phyloP scores from a whole-genome alignment of 2,329 filamentous ascomycete genomes.

The Cytospora schulzeri region DNA sequence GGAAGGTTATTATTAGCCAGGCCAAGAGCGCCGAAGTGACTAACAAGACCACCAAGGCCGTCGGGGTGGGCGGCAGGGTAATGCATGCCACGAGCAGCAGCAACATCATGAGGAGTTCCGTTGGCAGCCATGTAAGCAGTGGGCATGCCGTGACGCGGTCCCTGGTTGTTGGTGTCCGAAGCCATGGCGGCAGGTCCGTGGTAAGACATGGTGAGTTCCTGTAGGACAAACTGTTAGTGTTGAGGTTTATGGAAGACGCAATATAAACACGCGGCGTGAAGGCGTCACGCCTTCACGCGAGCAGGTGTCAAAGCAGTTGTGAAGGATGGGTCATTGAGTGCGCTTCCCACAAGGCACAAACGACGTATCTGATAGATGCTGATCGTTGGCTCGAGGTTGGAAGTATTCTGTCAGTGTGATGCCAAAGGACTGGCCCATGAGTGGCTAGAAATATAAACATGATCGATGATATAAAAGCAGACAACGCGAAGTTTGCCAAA shows the following conservation, averaged over 20 bases:
- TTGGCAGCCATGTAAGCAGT: conserved; percentile 32
- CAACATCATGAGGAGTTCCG: conserved; percentile 30
- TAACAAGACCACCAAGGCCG: conserved; percentile 28
- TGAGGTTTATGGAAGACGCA: neutral
- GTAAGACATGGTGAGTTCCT: conserved; percentile 33
- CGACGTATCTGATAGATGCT: too few species aligned
- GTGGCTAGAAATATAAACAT: neutral
- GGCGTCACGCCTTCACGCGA: neutral
- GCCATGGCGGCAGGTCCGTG: conserved; percentile 31
- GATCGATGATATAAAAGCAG: neutral
- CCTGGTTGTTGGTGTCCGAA: conserved; percentile 31
- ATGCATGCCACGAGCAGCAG: conserved; percentile 32
- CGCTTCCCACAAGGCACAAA: too few species aligned
- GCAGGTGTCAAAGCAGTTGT: neutral
- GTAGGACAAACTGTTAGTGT: conserved; percentile 17
- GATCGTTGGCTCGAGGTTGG: too few species aligned
- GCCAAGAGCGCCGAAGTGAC: conserved; percentile 30
- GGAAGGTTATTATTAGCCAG: conserved; percentile 30
- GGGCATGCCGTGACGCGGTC: conserved; percentile 27
- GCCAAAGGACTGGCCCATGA: neutral
- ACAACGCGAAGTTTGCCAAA: neutral
- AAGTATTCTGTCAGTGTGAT: too few species aligned
- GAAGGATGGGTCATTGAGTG: too few species aligned
- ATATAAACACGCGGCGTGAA: neutral
- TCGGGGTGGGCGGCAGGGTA: conserved; percentile 30